phyloP scores from a whole-genome alignment of 331 rosid species.

The Ulmus americana region DNA sequence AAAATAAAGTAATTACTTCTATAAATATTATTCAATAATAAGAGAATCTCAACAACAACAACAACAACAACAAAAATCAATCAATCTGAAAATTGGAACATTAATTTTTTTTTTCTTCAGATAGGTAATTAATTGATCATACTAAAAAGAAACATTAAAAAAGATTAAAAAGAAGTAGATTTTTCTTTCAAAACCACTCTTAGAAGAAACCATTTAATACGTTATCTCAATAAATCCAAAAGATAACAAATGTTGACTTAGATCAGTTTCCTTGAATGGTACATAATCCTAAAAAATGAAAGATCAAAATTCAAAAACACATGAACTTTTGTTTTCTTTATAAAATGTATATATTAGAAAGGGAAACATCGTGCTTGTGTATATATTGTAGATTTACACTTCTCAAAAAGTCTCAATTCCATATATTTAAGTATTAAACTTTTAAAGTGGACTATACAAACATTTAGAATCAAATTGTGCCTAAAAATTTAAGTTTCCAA shows the following conservation, averaged over 20 bases:
- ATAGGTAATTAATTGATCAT: no score
- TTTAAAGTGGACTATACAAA: background rate
- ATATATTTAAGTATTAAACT: background rate
- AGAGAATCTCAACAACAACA: no score
- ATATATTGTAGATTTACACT: background rate
- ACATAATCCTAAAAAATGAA: background rate
- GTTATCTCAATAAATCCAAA: background rate
- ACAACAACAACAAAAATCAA: no score
- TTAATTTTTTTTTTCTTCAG: background rate
- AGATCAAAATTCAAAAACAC: constrained; percentile 7
- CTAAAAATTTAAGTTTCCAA: background rate
- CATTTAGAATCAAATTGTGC: no score
- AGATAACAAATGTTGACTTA: background rate
- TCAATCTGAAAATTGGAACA: no score
- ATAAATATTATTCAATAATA: no score
- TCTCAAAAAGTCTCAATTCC: background rate
- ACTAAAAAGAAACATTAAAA: no score
- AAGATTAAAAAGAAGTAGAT: background rate
- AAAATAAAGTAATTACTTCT: no score
- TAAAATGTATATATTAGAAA: no score
- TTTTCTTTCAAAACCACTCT: background rate
- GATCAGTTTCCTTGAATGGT: background rate
- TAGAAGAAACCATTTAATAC: no score
- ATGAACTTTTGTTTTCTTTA: background rate
- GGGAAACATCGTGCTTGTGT: no score